A percentile compares a stretch with the other conserved stretches of the same genome.
Conservation (phyloP, 106 monocot species). For the Gastrodia elata region DNA sequence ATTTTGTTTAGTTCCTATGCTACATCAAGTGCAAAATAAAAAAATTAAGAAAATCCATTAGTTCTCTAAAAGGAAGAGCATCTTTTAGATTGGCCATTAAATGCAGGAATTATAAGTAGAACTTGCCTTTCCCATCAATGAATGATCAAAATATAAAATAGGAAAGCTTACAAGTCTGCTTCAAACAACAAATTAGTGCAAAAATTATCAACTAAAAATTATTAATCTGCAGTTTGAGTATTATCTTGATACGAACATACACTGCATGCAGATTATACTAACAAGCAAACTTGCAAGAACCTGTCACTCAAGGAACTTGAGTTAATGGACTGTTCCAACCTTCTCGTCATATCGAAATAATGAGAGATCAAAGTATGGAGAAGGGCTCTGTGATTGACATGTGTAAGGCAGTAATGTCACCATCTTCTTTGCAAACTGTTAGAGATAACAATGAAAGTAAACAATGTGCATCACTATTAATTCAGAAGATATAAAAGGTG, state of each 20-base stretch:
- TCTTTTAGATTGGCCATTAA: background rate
- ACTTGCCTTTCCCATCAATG: background rate
- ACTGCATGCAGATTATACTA: background rate
- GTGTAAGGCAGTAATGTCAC: constrained; percentile 60
- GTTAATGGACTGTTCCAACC: constrained; percentile 29
- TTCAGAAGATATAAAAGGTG: background rate
- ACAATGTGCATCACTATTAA: background rate
- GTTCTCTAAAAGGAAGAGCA: background rate
- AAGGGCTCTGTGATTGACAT: constrained; percentile 97
- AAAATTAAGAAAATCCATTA: background rate
- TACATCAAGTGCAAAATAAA: background rate
- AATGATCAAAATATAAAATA: background rate
- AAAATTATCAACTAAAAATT: background rate
- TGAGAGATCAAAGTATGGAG: constrained; percentile 95
- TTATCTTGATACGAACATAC: background rate
- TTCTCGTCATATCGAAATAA: constrained; percentile 99
- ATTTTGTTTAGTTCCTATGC: background rate
- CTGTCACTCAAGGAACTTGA: background rate
- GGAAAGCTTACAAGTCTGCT: background rate
- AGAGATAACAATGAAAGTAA: constrained; percentile 11
- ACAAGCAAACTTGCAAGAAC: background rate
- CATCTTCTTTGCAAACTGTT: constrained; percentile 97
- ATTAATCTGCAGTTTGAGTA: background rate
- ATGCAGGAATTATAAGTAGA: background rate
- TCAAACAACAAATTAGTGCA: background rate